Evolutionary conservation across 2,329 filamentous ascomycete species (phyloP).

Genomic region (Neofusicoccum ribis): DNA sequence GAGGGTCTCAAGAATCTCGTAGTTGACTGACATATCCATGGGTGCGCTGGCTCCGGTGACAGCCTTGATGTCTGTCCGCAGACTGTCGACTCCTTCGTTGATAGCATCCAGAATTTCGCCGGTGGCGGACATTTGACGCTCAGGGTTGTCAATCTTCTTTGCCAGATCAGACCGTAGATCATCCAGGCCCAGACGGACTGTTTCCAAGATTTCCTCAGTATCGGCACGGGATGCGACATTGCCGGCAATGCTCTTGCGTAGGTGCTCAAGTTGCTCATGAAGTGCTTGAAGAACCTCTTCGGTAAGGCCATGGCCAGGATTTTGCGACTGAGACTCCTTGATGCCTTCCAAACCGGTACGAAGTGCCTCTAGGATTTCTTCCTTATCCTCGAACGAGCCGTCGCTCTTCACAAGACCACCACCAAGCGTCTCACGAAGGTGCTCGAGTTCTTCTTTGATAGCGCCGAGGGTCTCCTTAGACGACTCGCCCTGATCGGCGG

Average conservation of each 20-base stretch:
- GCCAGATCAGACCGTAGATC: conserved; percentile 51
- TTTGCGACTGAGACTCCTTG: conserved; percentile 16
- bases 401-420: conserved; percentile 41
- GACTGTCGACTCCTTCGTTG: conserved; percentile 69
- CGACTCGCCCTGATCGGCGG: conserved; percentile 40
- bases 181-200: conserved; percentile 51
- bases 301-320: conserved; percentile 33
- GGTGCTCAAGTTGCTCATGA: conserved; percentile 51
- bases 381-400: conserved; percentile 36
- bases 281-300: conserved; percentile 56
- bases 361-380: conserved; percentile 44
- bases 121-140: conserved; percentile 55
- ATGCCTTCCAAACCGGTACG: conserved; percentile 41
- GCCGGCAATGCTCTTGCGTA: conserved; percentile 44
- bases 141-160: conserved; percentile 55
- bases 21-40: conserved; percentile 76
- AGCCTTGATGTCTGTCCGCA: conserved; percentile 73
- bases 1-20: conserved; percentile 86
- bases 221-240: conserved; percentile 43
- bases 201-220: conserved; percentile 52
- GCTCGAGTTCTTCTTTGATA: conserved; percentile 46
- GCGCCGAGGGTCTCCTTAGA: conserved; percentile 44
- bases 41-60: conserved; percentile 69
- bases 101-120: conserved; percentile 62
- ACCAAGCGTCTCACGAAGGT: conserved; percentile 45